Percentiles rank a stretch among this genome's conserved stretches.
These are phyloP conservation scores for Holtermanniella nyarrowii DNA, from an alignment of 768 basidiomycete species.

Conservation along the genomic window DNA sequence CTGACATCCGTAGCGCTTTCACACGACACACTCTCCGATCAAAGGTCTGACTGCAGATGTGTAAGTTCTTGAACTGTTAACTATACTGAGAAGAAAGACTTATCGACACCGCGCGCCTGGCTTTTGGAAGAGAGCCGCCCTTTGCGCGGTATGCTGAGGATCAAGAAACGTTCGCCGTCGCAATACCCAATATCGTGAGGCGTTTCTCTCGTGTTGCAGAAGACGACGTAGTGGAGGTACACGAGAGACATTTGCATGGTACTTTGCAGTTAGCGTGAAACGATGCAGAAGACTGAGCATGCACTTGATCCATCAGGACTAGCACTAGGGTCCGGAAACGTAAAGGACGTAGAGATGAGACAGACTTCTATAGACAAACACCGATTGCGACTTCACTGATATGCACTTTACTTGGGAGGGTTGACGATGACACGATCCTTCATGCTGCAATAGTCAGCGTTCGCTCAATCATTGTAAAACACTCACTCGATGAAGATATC, in stretches of 20 bases:
- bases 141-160: conserved; percentile 55
- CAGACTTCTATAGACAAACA: background rate
- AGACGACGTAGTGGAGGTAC: background rate
- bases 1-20: conserved; percentile 48
- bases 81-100: conserved; percentile 35
- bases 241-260: no score
- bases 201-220: background rate
- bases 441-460: background rate
- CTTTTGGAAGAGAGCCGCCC: conserved; percentile 47
- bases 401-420: conserved; percentile 17
- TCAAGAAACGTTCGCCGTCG: conserved; percentile 42
- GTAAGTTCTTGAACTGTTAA: conserved; percentile 9
- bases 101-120: conserved; percentile 58
- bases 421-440: conserved; percentile 19
- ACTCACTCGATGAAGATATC: conserved; percentile 89
- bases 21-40: conserved; percentile 64
- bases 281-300: no score
- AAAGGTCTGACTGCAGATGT: conserved; percentile 59
- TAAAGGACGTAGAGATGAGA: background rate
- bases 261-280: background rate
- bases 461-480: background rate
- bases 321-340: background rate
- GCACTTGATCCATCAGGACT: background rate
- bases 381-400: background rate
- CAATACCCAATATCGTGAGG: conserved; percentile 20